phyloP scores from a whole-genome alignment of 352 stramenopile genomes.

The Elongisporangium anandrum region DNA sequence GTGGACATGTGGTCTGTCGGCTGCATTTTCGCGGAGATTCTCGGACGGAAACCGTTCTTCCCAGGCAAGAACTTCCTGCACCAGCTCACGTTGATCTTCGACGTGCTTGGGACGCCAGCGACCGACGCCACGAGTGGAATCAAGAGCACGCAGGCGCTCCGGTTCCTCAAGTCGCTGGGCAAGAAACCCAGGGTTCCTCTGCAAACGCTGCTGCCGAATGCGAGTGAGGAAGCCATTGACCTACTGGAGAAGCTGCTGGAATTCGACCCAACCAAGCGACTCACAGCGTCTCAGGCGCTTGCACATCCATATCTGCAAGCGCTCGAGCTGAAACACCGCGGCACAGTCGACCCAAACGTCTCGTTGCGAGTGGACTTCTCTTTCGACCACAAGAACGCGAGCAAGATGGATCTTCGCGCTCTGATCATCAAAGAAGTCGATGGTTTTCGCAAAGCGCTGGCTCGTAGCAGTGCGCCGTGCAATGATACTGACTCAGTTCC shows the following conservation, averaged over 20 bases:
- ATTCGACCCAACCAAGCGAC: conserved; percentile 55
- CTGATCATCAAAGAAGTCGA: conserved; percentile 75
- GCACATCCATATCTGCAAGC: conserved; percentile 66
- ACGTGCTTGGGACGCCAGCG: conserved; percentile 63
- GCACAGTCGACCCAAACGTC: conserved; percentile 24
- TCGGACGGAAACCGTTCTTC: conserved; percentile 70
- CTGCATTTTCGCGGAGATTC: conserved; percentile 80
- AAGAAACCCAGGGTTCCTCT: conserved; percentile 57
- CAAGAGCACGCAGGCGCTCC: conserved; percentile 69
- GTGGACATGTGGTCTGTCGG: conserved; percentile 92
- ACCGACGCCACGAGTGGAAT: conserved; percentile 38
- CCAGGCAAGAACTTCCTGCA: conserved; percentile 80
- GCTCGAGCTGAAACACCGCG: conserved; percentile 49
- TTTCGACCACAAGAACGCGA: conserved; percentile 74
- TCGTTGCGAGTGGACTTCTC: conserved; percentile 50
- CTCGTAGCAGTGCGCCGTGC: conserved; percentile 3
- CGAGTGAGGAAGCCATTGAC: conserved; percentile 50
- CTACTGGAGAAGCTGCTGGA: conserved; percentile 58
- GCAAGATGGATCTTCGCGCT: conserved; percentile 55
- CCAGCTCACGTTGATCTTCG: conserved; percentile 75
- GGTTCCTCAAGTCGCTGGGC: conserved; percentile 60
- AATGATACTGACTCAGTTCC: background rate
- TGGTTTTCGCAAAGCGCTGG: conserved; percentile 30
- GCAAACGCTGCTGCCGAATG: conserved; percentile 41
- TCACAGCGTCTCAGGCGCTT: conserved; percentile 57